Percentiles rank a stretch among this genome's conserved stretches.
Conservation (phyloP, 2,329 filamentous ascomycete species). For the Ilyonectria mors-panacis region DNA sequence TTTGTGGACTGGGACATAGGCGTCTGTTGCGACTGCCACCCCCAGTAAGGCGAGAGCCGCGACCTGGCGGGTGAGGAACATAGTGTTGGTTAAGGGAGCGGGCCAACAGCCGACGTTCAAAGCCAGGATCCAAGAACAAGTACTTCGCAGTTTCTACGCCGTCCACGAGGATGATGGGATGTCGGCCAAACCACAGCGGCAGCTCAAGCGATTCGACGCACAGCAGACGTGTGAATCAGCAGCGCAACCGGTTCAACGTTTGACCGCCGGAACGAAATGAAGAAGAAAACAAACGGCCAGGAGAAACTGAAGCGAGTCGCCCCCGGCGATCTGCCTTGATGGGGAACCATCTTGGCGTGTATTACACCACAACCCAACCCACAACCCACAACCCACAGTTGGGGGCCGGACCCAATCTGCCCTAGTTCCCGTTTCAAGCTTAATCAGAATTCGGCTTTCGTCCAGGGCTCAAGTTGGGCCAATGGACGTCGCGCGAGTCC, state of each 20-base stretch:
- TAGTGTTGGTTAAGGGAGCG: not conserved
- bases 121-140: not conserved
- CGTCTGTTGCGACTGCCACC: slow-evolving; percentile 10
- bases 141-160: too few species aligned
- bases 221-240: slow-evolving; percentile 17
- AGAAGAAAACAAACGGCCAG: not conserved
- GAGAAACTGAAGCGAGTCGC: slow-evolving; percentile 4
- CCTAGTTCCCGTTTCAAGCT: slow-evolving; percentile 6
- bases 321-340: not conserved
- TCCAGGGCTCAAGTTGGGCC: slow-evolving; percentile 1
- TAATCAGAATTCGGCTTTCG: not conserved
- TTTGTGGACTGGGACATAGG: slow-evolving; percentile 30
- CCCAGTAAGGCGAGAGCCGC: slow-evolving; percentile 17
- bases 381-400: not conserved
- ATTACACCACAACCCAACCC: not conserved
- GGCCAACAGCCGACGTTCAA: too few species aligned
- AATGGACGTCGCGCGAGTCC: slow-evolving; percentile 2
- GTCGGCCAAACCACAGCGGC: not conserved
- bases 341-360: not conserved
- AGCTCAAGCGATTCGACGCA: not conserved
- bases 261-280: too few species aligned
- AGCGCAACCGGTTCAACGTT: slow-evolving; percentile 1
- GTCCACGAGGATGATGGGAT: not conserved
- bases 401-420: slow-evolving; percentile 3
- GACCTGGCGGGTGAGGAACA: slow-evolving; percentile 2